Percentiles rank a stretch among this genome's conserved stretches.
Evolutionary conservation across 805 yeast species (phyloP).

Genomic region (Sungouiella thailandica): DNA sequence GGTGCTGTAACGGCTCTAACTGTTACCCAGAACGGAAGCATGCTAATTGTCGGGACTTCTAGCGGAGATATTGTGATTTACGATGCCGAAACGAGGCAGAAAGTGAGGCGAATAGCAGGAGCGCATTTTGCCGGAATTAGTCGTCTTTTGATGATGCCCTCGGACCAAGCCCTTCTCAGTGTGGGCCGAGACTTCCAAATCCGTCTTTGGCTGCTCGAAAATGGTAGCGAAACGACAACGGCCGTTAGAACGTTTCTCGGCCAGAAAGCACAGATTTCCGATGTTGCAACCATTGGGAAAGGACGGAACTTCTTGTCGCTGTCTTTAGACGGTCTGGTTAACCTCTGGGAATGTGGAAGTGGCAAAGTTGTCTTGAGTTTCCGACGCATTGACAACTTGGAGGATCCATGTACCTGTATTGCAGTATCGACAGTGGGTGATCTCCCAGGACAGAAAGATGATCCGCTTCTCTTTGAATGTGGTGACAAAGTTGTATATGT

Average conservation of each 20-base stretch:
- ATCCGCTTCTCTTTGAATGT: slow-evolving; percentile 54
- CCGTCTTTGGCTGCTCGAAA: slow-evolving; percentile 52
- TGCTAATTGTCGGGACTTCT: slow-evolving; percentile 8
- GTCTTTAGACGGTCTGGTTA: slow-evolving; percentile 50
- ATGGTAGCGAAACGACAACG: slow-evolving; percentile 12
- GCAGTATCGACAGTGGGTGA: slow-evolving; percentile 16
- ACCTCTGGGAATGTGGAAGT: slow-evolving; percentile 67
- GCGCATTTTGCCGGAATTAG: slow-evolving; percentile 53
- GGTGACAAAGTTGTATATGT: slow-evolving; percentile 39
- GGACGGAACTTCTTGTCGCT: slow-evolving; percentile 65
- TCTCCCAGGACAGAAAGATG: too few relatives aligned
- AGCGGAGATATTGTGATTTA: slow-evolving; percentile 6
- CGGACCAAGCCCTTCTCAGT: slow-evolving; percentile 55
- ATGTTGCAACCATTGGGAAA: slow-evolving; percentile 47
- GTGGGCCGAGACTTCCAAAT: slow-evolving; percentile 55
- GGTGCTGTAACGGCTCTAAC: slow-evolving; percentile 6
- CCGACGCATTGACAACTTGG: slow-evolving; percentile 16
- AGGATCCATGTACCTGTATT: slow-evolving; percentile 17
- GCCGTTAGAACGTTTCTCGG: slow-evolving; percentile 40
- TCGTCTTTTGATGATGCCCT: slow-evolving; percentile 51
- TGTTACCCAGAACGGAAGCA: slow-evolving; percentile 3
- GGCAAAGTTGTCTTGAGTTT: slow-evolving; percentile 36
- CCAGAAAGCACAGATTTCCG: slow-evolving; percentile 48
- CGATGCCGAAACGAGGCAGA: slow-evolving; percentile 2
- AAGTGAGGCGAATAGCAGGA: slow-evolving; percentile 1